Percentiles rank a stretch among this genome's conserved stretches.
These are phyloP conservation scores for Cylindrodendrum hubeiense DNA, from an alignment of 2,329 filamentous ascomycete genomes.

Conservation along the genomic window DNA sequence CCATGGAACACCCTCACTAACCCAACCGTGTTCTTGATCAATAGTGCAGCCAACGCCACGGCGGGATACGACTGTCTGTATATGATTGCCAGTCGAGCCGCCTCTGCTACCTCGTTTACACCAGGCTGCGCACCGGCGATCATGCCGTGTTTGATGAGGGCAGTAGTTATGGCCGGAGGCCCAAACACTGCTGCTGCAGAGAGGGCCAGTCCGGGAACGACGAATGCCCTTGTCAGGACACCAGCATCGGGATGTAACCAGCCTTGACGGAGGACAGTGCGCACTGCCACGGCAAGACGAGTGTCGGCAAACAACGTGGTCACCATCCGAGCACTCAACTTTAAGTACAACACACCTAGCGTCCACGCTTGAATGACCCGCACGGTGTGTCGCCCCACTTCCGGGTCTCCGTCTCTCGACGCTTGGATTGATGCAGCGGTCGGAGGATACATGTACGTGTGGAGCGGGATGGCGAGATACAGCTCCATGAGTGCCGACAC, in stretches of 20 bases:
- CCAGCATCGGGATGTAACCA: constrained; percentile 83
- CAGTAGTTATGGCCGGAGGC: constrained; percentile 71
- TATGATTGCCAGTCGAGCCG: constrained; percentile 51
- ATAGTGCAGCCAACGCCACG: constrained; percentile 63
- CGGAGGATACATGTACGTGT: constrained; percentile 76
- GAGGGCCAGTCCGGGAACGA: constrained; percentile 79
- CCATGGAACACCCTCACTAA: constrained; percentile 73
- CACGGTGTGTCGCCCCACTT: constrained; percentile 72
- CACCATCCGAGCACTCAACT: constrained; percentile 79
- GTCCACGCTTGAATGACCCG: constrained; percentile 96
- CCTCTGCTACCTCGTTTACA: constrained; percentile 42
- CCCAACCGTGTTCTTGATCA: constrained; percentile 58
- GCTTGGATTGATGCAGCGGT: constrained; percentile 46
- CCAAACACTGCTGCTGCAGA: constrained; percentile 71
- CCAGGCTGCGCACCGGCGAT: constrained; percentile 32
- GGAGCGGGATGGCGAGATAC: constrained; percentile 87
- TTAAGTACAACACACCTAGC: constrained; percentile 89
- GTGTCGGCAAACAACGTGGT: constrained; percentile 76
- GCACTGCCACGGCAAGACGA: constrained; percentile 79
- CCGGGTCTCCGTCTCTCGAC: constrained; percentile 37
- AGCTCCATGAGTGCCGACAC: constrained; percentile 86
- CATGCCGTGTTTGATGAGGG: constrained; percentile 44
- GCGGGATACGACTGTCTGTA: constrained; percentile 79
- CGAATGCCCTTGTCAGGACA: constrained; percentile 86
- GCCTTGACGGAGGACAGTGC: constrained; percentile 78